phyloP scores from a whole-genome alignment of 352 stramenopile genomes.

The Globisporangium emineosum region DNA sequence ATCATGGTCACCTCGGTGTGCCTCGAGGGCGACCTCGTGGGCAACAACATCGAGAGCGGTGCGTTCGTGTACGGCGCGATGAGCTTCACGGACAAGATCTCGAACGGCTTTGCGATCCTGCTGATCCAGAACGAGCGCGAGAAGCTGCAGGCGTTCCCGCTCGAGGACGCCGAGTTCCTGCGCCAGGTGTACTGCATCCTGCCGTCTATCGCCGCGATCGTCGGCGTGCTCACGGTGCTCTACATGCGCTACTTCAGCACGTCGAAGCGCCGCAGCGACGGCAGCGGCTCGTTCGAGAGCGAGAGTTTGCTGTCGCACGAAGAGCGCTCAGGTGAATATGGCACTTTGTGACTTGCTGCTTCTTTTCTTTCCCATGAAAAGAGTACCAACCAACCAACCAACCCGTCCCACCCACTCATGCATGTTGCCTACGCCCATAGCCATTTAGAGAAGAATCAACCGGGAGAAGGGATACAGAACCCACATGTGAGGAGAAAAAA shows the following conservation, averaged over 20 bases:
- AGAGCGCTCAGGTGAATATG: conserved; percentile 23
- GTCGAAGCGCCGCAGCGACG: conserved; percentile 24
- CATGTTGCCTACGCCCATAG: not conserved
- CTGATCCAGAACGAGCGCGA: conserved; percentile 82
- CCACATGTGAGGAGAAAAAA: not conserved
- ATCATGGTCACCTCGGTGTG: conserved; percentile 88
- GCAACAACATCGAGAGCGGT: conserved; percentile 78
- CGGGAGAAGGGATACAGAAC: not conserved
- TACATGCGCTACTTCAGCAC: conserved; percentile 74
- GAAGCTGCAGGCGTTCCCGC: conserved; percentile 51
- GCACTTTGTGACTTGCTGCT: conserved; percentile 11
- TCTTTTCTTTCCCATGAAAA: not conserved
- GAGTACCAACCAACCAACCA: not conserved
- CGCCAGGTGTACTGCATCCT: conserved; percentile 74
- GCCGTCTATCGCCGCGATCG: conserved; percentile 51
- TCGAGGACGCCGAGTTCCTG: conserved; percentile 65
- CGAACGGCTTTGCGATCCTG: conserved; percentile 77
- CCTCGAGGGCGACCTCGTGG: conserved; percentile 76
- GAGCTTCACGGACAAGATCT: conserved; percentile 89
- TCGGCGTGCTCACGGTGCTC: conserved; percentile 58
- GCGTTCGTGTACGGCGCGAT: conserved; percentile 86
- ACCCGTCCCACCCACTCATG: not conserved
- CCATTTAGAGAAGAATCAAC: not conserved
- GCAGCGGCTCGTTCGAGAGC: conserved; percentile 23
- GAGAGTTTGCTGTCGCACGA: conserved; percentile 26